These are phyloP conservation scores for Gypsophila paniculata DNA, from an alignment of 179 eudicot genomes.

Conservation along the genomic window DNA sequence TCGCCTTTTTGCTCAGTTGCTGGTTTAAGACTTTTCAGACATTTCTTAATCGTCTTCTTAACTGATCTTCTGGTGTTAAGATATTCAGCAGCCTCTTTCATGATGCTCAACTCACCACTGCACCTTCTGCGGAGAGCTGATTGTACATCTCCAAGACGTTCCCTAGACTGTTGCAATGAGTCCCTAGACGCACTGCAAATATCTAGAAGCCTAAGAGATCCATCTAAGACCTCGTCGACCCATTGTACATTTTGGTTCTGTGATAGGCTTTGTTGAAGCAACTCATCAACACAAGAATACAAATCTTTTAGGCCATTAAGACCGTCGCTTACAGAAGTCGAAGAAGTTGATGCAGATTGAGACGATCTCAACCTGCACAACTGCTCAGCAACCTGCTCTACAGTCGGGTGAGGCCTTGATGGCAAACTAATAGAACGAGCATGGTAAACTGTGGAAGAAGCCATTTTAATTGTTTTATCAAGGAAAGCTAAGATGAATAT, in stretches of 20 bases:
- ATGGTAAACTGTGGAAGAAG: slow-evolving; percentile 28
- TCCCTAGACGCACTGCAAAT: slow-evolving; percentile 35
- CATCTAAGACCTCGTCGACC: slow-evolving; percentile 28
- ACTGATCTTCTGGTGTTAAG: slow-evolving; percentile 24
- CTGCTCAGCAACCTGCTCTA: slow-evolving; percentile 28
- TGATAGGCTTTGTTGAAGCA: slow-evolving; percentile 25
- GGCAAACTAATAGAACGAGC: slow-evolving; percentile 42
- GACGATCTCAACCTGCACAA: slow-evolving; percentile 33
- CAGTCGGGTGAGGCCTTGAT: slow-evolving; percentile 31
- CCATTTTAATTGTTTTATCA: slow-evolving; percentile 20
- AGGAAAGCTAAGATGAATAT: slow-evolving; percentile 5
- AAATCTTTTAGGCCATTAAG: slow-evolving; percentile 30
- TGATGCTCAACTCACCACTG: slow-evolving; percentile 26
- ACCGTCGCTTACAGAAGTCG: slow-evolving; percentile 27
- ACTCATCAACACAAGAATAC: slow-evolving; percentile 26
- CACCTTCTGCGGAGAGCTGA: slow-evolving; percentile 34
- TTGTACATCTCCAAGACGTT: slow-evolving; percentile 26
- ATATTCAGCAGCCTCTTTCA: slow-evolving; percentile 24
- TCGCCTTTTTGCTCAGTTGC: slow-evolving; percentile 8
- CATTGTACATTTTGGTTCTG: slow-evolving; percentile 17
- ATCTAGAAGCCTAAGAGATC: slow-evolving; percentile 37
- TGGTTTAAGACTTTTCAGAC: slow-evolving; percentile 22
- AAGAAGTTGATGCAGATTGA: slow-evolving; percentile 31
- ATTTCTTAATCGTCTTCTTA: slow-evolving; percentile 31
- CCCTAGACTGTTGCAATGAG: slow-evolving; percentile 25